Evolutionary conservation across 345 rosid genomes (phyloP), one percentile per base, ranked within the genome.

Genomic region (Citrus inodora): DNA sequence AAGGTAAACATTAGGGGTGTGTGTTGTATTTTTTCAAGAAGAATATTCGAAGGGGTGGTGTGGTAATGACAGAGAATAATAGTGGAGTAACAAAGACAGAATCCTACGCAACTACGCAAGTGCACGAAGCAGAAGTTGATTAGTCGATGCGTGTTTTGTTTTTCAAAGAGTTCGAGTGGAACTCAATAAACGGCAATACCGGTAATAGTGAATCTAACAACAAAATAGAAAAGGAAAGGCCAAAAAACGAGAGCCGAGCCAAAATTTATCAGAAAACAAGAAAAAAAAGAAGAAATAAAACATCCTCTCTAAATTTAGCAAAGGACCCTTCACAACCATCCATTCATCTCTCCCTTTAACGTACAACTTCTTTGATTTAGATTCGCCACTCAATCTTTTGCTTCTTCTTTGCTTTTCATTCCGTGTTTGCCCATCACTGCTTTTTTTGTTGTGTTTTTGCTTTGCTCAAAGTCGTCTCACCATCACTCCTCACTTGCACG

Each of bases 311-410:
- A 83, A 65, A 55, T 83, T 66, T 79, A 77, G 85, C 75, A 73
- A 40, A 72, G 35, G 25, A 19, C 60, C 73, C 46, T 77, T 83
- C 81, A 74, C 83, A 74, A 76, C 97, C 92, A 86, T 83, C 87
- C 92, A 84, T 67, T 72, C 76, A 51, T 75, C 70, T 22, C 73
- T 17, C 75, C 56, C 42, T 48, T 51, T 51, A 16, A 3, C 30
- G 27, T 28, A 33, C 70, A 8, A 33, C 59, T 37, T 79, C 81
- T 70, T 55, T 56, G 17, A 79, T 40, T 38, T 55, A 42, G 46
- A 37, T 66, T 66, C 70, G 9, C 27, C 24, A 35, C 48, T 66
- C 65, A 74, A 70, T 46, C 73, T 48, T 40, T 11, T 30, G 78
- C 74, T 74, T 53, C 68, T 68, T 55, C n/a, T 68, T n/a, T 74